A percentile compares a stretch with the other conserved stretches of the same genome.
Conservation (phyloP, 192 early-diverging fungal genomes). For the Chytriomyces confervae region DNA sequence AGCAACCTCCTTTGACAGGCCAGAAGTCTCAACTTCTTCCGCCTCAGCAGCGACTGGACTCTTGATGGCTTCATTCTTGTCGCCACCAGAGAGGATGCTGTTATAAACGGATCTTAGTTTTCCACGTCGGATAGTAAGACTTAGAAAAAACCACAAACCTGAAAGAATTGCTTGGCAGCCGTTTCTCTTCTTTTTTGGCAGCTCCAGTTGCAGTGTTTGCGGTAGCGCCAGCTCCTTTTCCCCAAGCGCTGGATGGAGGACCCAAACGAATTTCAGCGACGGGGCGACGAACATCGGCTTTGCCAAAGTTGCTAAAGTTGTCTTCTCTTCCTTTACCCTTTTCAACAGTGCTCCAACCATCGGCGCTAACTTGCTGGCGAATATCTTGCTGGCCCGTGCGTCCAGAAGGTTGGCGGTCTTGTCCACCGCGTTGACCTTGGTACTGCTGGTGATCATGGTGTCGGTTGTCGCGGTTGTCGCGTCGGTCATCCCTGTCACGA, state of each 20-base stretch:
- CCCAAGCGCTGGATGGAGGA: constrained; percentile 45
- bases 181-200: constrained; percentile 35
- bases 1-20: constrained; percentile 42
- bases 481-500: constrained; percentile 43
- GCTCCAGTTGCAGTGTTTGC: constrained; percentile 24
- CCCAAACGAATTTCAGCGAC: constrained; percentile 35
- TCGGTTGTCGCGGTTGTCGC: constrained; percentile 20
- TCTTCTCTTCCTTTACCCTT: neutral
- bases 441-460: neutral
- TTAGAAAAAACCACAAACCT: constrained; percentile 16
- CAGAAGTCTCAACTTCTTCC: constrained; percentile 6
- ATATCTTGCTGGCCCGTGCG: constrained; percentile 18
- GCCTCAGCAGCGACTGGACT: constrained; percentile 1
- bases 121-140: no score
- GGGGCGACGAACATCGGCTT: constrained; percentile 30
- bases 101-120: neutral
- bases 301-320: constrained; percentile 12
- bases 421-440: constrained; percentile 25
- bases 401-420: constrained; percentile 13
- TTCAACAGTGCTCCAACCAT: neutral
- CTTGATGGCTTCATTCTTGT: constrained; percentile 46
- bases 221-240: constrained; percentile 29
- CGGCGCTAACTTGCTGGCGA: constrained; percentile 22
- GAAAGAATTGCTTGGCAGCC: constrained; percentile 17
- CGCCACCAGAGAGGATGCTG: neutral